Base-by-base conservation (phyloP, 305 asterid genomes). In the Fraxinus floribunda region DNA sequence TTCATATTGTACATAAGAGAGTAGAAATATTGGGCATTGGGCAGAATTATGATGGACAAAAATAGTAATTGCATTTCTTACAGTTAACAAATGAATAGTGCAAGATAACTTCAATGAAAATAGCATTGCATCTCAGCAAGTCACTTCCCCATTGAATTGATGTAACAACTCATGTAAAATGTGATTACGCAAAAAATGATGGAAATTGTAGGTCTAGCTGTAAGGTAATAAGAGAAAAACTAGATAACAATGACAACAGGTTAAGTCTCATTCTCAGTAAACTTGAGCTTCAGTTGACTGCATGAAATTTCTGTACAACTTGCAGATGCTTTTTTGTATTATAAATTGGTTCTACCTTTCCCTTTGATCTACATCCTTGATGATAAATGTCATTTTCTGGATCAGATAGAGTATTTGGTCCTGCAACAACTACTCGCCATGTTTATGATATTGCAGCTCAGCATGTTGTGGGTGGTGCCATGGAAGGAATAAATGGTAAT, bases 391-490 rank as follows among this genome's bases (percentile, higher is more conserved):
- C 20, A 36, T 13, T 80, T 79, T 32, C 77, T 52, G 62, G 85
- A 75, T 62, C 92, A 97, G 99, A 97, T 86, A 91, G 91, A 83
- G 98, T 97, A 77, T 97, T 97, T 93, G 98, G 99, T 75, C 98
- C 99, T 38, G 97, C 98, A 79, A 97, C 99, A 76, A 97, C 98
- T 75, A 97, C 99, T 32, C 95, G 97, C 80, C 95, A 93, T 72
- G 98, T 94, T 78, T 97, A 97, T 81, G 98, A 97, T 88, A 89
- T 93, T 83, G 98, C 97, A 83, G 97, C 97, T 1, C 99, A 95
- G 80, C 92, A 92, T 88, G 96, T 93, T 32, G 91, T 97, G 74
- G 81, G 93, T 87, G 98, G 98, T 85, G 91, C 97, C 87, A 95
- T 94, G 99, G 93, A 91, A 85, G 99, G 99, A 86, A 79, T 96